phyloP scores from a whole-genome alignment of 2,329 filamentous ascomycete genomes.

The Botryotinia globosa region DNA sequence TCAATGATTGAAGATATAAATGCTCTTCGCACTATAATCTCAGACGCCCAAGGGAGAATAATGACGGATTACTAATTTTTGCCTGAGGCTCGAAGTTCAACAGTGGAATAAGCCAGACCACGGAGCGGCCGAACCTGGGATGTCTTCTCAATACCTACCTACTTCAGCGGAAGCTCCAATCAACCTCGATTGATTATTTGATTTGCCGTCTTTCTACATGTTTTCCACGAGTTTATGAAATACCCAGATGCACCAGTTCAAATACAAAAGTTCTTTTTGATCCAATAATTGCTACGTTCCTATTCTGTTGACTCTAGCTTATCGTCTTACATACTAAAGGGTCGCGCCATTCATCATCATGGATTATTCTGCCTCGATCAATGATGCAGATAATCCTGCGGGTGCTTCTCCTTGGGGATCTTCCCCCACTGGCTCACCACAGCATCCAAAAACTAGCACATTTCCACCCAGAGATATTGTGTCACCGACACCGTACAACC shows the following conservation, averaged over 20 bases:
- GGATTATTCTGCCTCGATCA: slow-evolving; percentile 62
- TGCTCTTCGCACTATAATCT: neutral
- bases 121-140: neutral
- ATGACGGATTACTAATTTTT: slow-evolving; percentile 4
- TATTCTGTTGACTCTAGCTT: slow-evolving; percentile 6
- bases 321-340: slow-evolving; percentile 22
- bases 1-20: slow-evolving; percentile 10
- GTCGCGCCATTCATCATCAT: slow-evolving; percentile 42
- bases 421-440: slow-evolving; percentile 36
- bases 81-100: neutral
- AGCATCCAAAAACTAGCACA: slow-evolving; percentile 33
- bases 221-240: slow-evolving; percentile 18
- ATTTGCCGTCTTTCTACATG: slow-evolving; percentile 1
- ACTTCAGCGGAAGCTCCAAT: slow-evolving; percentile 15
- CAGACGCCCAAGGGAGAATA: neutral
- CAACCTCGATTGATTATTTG: slow-evolving; percentile 4
- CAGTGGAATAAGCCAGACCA: slow-evolving; percentile 9
- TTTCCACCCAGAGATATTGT: slow-evolving; percentile 32
- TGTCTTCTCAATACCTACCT: slow-evolving; percentile 17
- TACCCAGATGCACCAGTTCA: neutral
- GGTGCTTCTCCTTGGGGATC: slow-evolving; percentile 61
- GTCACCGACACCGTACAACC: slow-evolving; percentile 34
- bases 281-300: slow-evolving; percentile 18
- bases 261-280: slow-evolving; percentile 5
- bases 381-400: slow-evolving; percentile 56